Percentiles rank a stretch among this genome's conserved stretches.
phyloP scores from a whole-genome alignment of 129 eudicot species.

The Centella asiatica region DNA sequence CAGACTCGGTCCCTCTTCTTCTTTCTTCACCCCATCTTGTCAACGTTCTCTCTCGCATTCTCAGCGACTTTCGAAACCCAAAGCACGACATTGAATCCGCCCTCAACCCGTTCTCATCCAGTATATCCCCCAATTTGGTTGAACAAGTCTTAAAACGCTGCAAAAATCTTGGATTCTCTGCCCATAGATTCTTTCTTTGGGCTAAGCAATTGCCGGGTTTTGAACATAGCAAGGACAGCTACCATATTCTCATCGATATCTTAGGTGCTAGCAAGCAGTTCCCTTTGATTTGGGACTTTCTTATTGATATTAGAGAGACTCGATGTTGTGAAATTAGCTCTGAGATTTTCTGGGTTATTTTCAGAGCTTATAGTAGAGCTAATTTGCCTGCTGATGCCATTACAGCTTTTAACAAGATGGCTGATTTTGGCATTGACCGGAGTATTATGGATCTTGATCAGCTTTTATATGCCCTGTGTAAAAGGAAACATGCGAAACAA shows the following conservation, averaged over 20 bases:
- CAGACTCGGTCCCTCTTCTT: slow-evolving; percentile 2
- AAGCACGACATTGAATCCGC: slow-evolving; percentile 67
- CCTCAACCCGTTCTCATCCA: slow-evolving; percentile 50
- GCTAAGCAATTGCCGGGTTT: slow-evolving; percentile 53
- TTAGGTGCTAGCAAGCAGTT: slow-evolving; percentile 75
- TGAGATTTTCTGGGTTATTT: slow-evolving; percentile 53
- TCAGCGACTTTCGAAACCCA: slow-evolving; percentile 75
- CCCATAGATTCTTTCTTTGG: slow-evolving; percentile 77
- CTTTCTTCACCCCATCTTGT: slow-evolving; percentile 34
- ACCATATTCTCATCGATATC: slow-evolving; percentile 52
- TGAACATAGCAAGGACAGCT: slow-evolving; percentile 32
- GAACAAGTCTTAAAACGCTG: slow-evolving; percentile 82
- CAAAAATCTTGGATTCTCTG: slow-evolving; percentile 66
- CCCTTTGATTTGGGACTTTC: slow-evolving; percentile 81
- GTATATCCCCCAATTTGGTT: slow-evolving; percentile 42
- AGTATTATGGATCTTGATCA: slow-evolving; percentile 57
- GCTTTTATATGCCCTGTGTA: slow-evolving; percentile 61
- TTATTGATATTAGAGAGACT: slow-evolving; percentile 38
- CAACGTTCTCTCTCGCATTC: slow-evolving; percentile 63
- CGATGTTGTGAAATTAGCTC: slow-evolving; percentile 25
- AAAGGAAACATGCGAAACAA: slow-evolving; percentile 57
- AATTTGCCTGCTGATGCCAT: slow-evolving; percentile 71
- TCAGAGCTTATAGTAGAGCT: slow-evolving; percentile 66
- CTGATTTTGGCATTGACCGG: slow-evolving; percentile 52
- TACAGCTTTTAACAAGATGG: slow-evolving; percentile 71